These are phyloP conservation scores for Phalaenopsis aphrodite DNA, from an alignment of 106 monocot species.

Conservation along the genomic window DNA sequence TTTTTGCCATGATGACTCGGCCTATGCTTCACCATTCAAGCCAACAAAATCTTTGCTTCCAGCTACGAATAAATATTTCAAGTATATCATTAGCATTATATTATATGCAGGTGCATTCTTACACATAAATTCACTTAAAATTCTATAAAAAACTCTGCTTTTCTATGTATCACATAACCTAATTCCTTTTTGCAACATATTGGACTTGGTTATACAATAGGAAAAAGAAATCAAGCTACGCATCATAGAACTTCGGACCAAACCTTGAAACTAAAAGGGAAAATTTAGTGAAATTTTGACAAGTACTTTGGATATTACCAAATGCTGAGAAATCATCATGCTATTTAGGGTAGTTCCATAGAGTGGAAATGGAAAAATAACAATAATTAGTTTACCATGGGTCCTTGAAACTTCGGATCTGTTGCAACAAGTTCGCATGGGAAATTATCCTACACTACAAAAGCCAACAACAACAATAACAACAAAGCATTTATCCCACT, in stretches of 20 bases:
- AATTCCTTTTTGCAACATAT: too few relatives aligned
- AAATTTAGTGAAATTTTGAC: background rate
- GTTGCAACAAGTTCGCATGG: background rate
- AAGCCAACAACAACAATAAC: background rate
- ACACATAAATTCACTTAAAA: too few relatives aligned
- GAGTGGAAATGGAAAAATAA: background rate
- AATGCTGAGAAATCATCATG: background rate
- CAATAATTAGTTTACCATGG: background rate
- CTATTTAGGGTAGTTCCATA: background rate
- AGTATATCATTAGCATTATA: too few relatives aligned
- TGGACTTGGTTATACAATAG: background rate
- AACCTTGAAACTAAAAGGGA: background rate
- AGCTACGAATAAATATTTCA: too few relatives aligned
- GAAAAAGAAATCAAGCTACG: background rate
- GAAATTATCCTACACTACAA: background rate
- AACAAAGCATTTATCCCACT: too few relatives aligned
- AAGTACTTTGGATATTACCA: background rate
- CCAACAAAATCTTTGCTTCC: background rate
- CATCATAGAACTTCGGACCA: background rate
- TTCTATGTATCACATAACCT: too few relatives aligned
- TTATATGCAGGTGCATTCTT: too few relatives aligned
- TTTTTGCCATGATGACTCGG: too few relatives aligned
- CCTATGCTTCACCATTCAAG: too few relatives aligned
- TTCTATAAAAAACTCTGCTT: too few relatives aligned
- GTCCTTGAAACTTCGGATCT: background rate